A percentile compares a stretch with the other conserved stretches of the same genome.
These are phyloP conservation scores for Penicillium sp. DNA, from an alignment of 2,329 filamentous ascomycete species.

Conservation along the genomic window DNA sequence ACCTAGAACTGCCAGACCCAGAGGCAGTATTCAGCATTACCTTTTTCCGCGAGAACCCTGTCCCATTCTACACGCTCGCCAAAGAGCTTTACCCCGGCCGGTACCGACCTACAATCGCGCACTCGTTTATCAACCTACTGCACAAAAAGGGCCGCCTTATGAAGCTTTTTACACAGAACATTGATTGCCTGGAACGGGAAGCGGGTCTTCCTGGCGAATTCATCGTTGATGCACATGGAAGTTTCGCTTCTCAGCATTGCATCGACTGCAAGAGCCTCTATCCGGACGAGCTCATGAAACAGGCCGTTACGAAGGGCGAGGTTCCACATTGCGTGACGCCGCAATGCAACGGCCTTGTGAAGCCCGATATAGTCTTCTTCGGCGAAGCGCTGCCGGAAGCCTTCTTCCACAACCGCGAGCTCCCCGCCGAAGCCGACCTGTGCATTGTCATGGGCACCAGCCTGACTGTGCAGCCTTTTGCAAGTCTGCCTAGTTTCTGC, in stretches of 20 bases:
- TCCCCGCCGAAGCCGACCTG: constrained; percentile 65
- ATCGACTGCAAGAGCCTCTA: constrained; percentile 77
- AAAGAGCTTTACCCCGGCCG: constrained; percentile 89
- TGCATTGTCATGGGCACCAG: constrained; percentile 87
- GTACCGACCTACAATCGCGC: constrained; percentile 82
- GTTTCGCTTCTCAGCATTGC: constrained; percentile 85
- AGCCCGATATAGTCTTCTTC: constrained; percentile 94
- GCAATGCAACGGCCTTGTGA: constrained; percentile 73
- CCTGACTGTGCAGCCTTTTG: constrained; percentile 83
- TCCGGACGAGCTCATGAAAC: constrained; percentile 69
- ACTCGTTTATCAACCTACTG: constrained; percentile 81
- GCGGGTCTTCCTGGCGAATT: constrained; percentile 77
- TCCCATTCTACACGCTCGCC: constrained; percentile 88
- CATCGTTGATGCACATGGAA: constrained; percentile 92
- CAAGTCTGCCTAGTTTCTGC: constrained; percentile 67
- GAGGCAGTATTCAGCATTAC: constrained; percentile 92
- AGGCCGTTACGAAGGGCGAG: constrained; percentile 61
- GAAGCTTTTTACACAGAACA: constrained; percentile 95
- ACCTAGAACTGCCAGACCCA: constrained; percentile 78
- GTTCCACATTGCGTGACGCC: constrained; percentile 65
- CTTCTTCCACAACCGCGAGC: constrained; percentile 59
- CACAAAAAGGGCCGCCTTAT: constrained; percentile 72
- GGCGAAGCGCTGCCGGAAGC: constrained; percentile 66
- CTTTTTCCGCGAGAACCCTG: constrained; percentile 79
- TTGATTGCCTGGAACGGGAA: constrained; percentile 85